Evolutionary conservation across 768 basidiomycete genomes (phyloP).

Genomic region (Tricholoma bakamatsutake): DNA sequence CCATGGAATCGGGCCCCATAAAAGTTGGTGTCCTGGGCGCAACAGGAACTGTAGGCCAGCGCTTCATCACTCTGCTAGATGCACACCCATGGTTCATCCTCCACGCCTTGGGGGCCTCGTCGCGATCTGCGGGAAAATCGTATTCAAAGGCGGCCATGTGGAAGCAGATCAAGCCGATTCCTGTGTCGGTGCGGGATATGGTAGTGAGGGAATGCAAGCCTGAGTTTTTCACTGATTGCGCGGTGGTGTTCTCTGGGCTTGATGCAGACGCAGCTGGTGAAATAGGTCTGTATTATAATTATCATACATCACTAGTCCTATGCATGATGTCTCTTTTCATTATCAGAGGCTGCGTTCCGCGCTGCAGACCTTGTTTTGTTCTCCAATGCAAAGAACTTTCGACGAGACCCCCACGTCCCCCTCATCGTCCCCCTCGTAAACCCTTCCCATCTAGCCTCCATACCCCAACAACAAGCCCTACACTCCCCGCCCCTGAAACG

Average conservation of each 20-base stretch:
- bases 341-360: slow-evolving; percentile 77
- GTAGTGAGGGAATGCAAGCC: slow-evolving; percentile 74
- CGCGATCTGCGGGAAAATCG: slow-evolving; percentile 77
- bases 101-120: slow-evolving; percentile 83
- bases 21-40: slow-evolving; percentile 79
- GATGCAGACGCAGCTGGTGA: slow-evolving; percentile 94
- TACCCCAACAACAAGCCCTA: slow-evolving; percentile 72
- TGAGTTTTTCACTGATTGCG: slow-evolving; percentile 72
- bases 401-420: slow-evolving; percentile 88
- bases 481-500: slow-evolving; percentile 64
- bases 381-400: slow-evolving; percentile 95
- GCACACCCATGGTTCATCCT: slow-evolving; percentile 88
- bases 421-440: slow-evolving; percentile 97
- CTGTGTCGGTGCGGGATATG: slow-evolving; percentile 51
- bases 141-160: slow-evolving; percentile 74
- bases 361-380: slow-evolving; percentile 87
- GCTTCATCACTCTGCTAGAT: slow-evolving; percentile 86
- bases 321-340: slow-evolving; percentile 4
- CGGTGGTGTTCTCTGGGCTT: slow-evolving; percentile 90
- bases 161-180: slow-evolving; percentile 85
- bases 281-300: slow-evolving; percentile 57
- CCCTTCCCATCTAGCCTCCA: slow-evolving; percentile 74
- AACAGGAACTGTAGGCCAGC: slow-evolving; percentile 93
- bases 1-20: slow-evolving; percentile 26
- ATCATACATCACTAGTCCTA: not conserved